These are phyloP conservation scores for Dictyophora rubrovolvata DNA, from an alignment of 768 basidiomycete genomes.

Conservation along the genomic window DNA sequence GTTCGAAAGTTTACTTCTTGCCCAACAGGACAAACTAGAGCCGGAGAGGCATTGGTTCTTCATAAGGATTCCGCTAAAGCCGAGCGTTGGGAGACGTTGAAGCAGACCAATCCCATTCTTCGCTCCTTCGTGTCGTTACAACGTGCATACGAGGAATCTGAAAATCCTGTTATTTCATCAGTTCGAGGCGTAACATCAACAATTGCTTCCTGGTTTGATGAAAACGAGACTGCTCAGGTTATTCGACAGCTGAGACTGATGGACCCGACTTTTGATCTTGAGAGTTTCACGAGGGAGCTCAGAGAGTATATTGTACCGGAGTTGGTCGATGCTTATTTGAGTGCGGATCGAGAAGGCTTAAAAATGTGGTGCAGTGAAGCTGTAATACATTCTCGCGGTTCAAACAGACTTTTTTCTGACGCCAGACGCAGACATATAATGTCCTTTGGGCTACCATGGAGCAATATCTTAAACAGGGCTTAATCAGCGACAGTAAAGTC, in stretches of 20 bases:
- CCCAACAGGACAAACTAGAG: slow-evolving; percentile 33
- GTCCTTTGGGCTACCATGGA: slow-evolving; percentile 99
- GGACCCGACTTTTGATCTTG: slow-evolving; percentile 81
- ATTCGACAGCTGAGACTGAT: slow-evolving; percentile 76
- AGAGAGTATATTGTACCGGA: slow-evolving; percentile 97
- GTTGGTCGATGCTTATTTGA: slow-evolving; percentile 91
- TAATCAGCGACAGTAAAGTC: slow-evolving; percentile 87
- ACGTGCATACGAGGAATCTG: slow-evolving; percentile 81
- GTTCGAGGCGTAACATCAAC: slow-evolving; percentile 77
- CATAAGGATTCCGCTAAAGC: slow-evolving; percentile 74
- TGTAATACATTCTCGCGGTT: slow-evolving; percentile 27
- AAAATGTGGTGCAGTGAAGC: slow-evolving; percentile 93
- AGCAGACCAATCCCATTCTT: slow-evolving; percentile 71
- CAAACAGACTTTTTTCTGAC: not conserved
- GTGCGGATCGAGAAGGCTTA: slow-evolving; percentile 78
- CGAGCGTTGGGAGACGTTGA: slow-evolving; percentile 72
- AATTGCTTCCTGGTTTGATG: slow-evolving; percentile 87
- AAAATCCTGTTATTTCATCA: slow-evolving; percentile 76
- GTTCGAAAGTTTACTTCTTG: not conserved
- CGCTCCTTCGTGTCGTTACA: slow-evolving; percentile 47
- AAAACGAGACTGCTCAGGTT: slow-evolving; percentile 97
- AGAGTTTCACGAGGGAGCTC: slow-evolving; percentile 80
- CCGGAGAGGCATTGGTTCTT: slow-evolving; percentile 75
- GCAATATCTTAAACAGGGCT: slow-evolving; percentile 80
- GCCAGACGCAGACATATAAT: slow-evolving; percentile 67